Evolutionary conservation across 768 basidiomycete species (phyloP).

Genomic region (Boletus coccyginus): DNA sequence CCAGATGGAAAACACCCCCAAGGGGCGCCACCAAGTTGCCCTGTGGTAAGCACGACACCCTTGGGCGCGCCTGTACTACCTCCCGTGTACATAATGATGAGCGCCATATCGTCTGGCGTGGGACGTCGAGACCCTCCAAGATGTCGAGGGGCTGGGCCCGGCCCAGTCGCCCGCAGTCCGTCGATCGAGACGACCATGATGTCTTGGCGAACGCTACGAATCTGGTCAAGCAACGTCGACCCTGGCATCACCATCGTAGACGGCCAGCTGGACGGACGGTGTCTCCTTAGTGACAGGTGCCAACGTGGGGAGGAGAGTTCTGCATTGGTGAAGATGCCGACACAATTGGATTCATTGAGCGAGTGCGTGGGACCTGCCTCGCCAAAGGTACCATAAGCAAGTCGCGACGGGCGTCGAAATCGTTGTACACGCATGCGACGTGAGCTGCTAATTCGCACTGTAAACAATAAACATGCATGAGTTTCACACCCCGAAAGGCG

Average conservation of each 20-base stretch:
- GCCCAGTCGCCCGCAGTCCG: constrained; percentile 70
- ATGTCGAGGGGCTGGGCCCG: constrained; percentile 49
- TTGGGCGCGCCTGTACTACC: constrained; percentile 93
- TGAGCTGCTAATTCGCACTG: constrained; percentile 85
- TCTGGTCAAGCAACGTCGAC: constrained; percentile 53
- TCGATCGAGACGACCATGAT: constrained; percentile 65
- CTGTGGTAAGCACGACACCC: constrained; percentile 88
- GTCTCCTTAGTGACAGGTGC: constrained; percentile 68
- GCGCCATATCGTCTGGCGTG: constrained; percentile 49
- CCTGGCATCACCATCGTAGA: constrained; percentile 78
- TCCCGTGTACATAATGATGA: constrained; percentile 86
- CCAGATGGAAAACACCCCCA: constrained; percentile 72
- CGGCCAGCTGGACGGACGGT: constrained; percentile 70
- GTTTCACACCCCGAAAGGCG: not conserved
- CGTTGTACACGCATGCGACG: constrained; percentile 76
- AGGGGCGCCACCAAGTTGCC: constrained; percentile 82
- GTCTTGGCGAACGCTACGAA: constrained; percentile 53
- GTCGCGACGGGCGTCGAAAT: constrained; percentile 86
- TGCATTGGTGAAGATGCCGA: constrained; percentile 88
- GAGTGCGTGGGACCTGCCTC: constrained; percentile 88
- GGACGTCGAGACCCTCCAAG: constrained; percentile 51
- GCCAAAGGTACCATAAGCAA: constrained; percentile 94
- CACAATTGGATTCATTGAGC: constrained; percentile 81
- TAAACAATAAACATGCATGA: not conserved
- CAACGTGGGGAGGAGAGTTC: constrained; percentile 82